These are phyloP conservation scores for Trichoderma pleuroti DNA, from an alignment of 2,329 filamentous ascomycete species.

Conservation along the genomic window DNA sequence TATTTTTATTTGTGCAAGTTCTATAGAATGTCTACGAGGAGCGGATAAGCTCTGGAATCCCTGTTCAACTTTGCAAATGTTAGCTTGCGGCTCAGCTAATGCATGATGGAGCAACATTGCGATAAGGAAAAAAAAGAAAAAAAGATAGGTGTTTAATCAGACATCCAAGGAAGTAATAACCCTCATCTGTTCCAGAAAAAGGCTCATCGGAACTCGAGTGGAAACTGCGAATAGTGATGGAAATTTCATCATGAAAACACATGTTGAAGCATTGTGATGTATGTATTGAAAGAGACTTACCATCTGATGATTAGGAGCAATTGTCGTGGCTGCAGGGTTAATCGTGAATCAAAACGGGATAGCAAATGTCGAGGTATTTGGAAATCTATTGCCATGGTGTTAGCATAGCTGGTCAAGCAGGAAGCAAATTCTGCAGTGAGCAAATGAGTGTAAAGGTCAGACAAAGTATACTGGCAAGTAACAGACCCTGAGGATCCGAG, in stretches of 20 bases:
- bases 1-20: background rate
- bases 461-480: constrained; percentile 89
- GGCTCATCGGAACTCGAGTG: constrained; percentile 71
- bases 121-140: constrained; percentile 17
- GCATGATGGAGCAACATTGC: background rate
- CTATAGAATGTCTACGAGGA: background rate
- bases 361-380: background rate
- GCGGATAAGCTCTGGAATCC: background rate
- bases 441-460: constrained; percentile 49
- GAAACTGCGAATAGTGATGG: constrained; percentile 81
- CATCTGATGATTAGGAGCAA: background rate
- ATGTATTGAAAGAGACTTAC: constrained; percentile 20
- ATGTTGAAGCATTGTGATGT: background rate
- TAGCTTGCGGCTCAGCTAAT: background rate
- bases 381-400: background rate
- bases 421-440: constrained; percentile 2
- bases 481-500: constrained; percentile 66
- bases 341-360: background rate
- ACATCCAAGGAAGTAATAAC: constrained; percentile 73
- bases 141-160: constrained; percentile 46
- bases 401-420: background rate
- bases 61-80: constrained; percentile 4
- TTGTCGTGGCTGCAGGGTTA: constrained; percentile 3
- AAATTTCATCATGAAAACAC: constrained; percentile 63
- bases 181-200: constrained; percentile 67